Conservation (phyloP, 805 yeast species). For the Debaryomyces prosopidis region DNA sequence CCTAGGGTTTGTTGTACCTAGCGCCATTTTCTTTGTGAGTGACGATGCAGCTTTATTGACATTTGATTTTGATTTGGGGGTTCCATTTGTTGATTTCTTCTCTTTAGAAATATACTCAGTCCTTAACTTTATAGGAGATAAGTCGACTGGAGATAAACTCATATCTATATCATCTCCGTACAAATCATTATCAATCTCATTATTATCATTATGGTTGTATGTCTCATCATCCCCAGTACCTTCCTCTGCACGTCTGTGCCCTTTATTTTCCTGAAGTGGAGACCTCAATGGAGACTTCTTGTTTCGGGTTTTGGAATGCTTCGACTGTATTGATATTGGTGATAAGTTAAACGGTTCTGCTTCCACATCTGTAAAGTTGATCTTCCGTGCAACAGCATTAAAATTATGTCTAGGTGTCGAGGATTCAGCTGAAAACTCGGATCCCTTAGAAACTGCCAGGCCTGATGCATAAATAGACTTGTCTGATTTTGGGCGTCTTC, state of each 20-base stretch:
- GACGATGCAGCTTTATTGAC: slow-evolving; percentile 13
- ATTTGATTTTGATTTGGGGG: not conserved
- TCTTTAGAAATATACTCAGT: not conserved
- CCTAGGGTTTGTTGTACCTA: slow-evolving; percentile 17
- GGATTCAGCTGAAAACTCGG: not conserved
- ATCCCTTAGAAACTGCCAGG: not conserved
- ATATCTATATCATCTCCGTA: slow-evolving; percentile 7
- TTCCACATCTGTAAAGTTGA: slow-evolving; percentile 36
- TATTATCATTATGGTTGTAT: slow-evolving; percentile 4
- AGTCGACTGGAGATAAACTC: slow-evolving; percentile 17
- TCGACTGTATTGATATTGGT: slow-evolving; percentile 24
- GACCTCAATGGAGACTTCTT: slow-evolving; percentile 32
- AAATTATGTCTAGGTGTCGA: slow-evolving; percentile 8
- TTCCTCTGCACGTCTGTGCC: slow-evolving; percentile 4
- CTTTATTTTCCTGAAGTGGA: slow-evolving; percentile 25
- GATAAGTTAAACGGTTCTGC: slow-evolving; percentile 30
- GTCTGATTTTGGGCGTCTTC: slow-evolving; percentile 8
- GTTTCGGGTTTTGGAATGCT: slow-evolving; percentile 18
- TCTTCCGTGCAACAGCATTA: slow-evolving; percentile 31
- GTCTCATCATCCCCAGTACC: slow-evolving; percentile 24
- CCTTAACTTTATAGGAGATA: slow-evolving; percentile 5
- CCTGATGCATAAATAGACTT: not conserved
- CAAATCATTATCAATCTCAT: slow-evolving; percentile 4
- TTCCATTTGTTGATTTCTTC: not conserved
- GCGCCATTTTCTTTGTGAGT: slow-evolving; percentile 35